Base-by-base conservation (phyloP, 192 early-diverging fungal species). In the Mortierella antarctica region DNA sequence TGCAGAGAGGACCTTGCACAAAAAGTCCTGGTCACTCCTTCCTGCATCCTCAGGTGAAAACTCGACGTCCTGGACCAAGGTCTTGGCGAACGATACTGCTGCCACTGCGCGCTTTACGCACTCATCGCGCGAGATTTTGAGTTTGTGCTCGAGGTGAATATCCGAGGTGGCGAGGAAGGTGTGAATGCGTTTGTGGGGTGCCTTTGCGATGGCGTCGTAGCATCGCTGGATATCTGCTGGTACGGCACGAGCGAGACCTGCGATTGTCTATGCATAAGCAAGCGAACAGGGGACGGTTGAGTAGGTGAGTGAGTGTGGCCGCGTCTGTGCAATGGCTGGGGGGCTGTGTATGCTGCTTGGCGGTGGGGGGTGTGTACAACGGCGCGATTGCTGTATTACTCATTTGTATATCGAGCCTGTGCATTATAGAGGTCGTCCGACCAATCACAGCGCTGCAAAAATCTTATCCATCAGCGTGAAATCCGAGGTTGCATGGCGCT, bases 1-100 rank as follows among this genome's bases (percentile, higher is more conserved):
- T 47, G 88, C 89, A 6, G 85, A 88, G 21, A 99, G 84, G 13
- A 97, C 93, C 70, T 89, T 69, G 83, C 92, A 94, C 79, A 99
- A 78, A 72, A 99, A 99, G 31, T 91, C 94, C n/a, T 81, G 88
- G 75, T 99, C 96, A 60, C 90, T 92, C 41, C 97, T 88, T 46
- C 96, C 96, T 53, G 94, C 95, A 84, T 99, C 97, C 84, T 99
- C 97, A 57, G 95, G 93, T 12, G 93, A 95, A 66, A 99, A 99
- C 83, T 99, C 96, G 20, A 99, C 89, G 75, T 99, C 97, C 1
- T 87, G 82, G 69, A 93, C 93, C 48, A 97, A 88, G 57, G 89
- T 86, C 64, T 89, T 92, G 39, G 93, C 95, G 64, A 94, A 91
- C 3, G 73, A 83, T 31, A 99, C 96, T 62, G 95, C 93, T 31